phyloP scores from a whole-genome alignment of 2,329 filamentous ascomycete genomes.

The Lomentospora prolificans region DNA sequence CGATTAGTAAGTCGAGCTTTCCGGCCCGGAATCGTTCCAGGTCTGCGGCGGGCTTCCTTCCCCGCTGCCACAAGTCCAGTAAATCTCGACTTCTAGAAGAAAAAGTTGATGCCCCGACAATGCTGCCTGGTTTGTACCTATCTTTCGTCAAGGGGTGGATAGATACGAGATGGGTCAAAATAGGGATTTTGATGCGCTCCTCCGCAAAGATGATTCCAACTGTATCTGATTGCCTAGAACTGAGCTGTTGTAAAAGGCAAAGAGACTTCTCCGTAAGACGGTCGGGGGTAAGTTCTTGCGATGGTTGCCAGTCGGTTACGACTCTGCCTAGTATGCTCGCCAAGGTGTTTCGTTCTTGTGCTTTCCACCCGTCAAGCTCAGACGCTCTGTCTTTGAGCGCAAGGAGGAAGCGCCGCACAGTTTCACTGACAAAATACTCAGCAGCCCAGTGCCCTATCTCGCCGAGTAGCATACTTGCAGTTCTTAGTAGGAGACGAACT shows the following conservation, averaged over 20 bases:
- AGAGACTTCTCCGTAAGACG: conserved; percentile 48
- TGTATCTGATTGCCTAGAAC: neutral
- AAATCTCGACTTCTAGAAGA: conserved; percentile 28
- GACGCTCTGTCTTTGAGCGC: neutral
- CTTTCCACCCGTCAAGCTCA: conserved; percentile 12
- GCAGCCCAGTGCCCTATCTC: conserved; percentile 61
- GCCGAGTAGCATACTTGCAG: conserved; percentile 36
- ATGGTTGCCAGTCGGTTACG: conserved; percentile 14
- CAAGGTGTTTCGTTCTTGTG: conserved; percentile 47
- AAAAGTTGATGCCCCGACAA: conserved; percentile 43
- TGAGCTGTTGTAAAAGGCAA: conserved; percentile 41
- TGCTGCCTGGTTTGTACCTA: conserved; percentile 40
- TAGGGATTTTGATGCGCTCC: conserved; percentile 49
- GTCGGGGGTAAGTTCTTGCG: conserved; percentile 11
- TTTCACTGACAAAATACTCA: conserved; percentile 52
- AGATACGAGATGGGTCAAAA: conserved; percentile 49
- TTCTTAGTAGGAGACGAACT: conserved; percentile 43
- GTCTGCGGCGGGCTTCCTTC: conserved; percentile 20
- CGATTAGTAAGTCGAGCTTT: conserved; percentile 46
- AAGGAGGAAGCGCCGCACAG: conserved; percentile 13
- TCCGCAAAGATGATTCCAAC: conserved; percentile 60
- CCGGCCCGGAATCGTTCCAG: conserved; percentile 42
- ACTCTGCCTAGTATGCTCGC: conserved; percentile 32
- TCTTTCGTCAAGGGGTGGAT: conserved; percentile 35
- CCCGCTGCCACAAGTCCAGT: conserved; percentile 22